These are phyloP conservation scores for Rachicladosporium sp. DNA, from an alignment of 2,329 filamentous ascomycete genomes.

Conservation along the genomic window DNA sequence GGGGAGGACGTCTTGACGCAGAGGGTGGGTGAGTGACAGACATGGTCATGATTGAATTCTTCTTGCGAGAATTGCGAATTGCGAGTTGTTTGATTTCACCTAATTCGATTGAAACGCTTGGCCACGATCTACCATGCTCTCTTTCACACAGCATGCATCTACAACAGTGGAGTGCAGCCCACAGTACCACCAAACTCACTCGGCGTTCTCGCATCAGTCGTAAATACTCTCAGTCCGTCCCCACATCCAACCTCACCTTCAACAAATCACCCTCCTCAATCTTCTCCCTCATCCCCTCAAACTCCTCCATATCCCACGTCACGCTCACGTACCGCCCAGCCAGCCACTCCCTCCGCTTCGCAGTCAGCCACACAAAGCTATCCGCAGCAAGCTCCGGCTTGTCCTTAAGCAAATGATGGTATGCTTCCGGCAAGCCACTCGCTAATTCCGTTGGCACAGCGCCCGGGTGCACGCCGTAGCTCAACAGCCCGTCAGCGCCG, in stretches of 20 bases:
- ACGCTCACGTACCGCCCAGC: constrained; percentile 25
- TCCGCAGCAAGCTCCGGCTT: constrained; percentile 20
- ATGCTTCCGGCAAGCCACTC: constrained; percentile 22
- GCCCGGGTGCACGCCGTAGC: constrained; percentile 36
- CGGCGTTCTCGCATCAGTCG: background rate
- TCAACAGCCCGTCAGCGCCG: constrained; percentile 29
- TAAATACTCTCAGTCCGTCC: constrained; percentile 4
- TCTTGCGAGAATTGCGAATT: too few species aligned
- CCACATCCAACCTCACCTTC: constrained; percentile 20
- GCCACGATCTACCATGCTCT: too few species aligned
- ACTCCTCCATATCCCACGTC: constrained; percentile 30
- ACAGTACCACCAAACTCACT: too few species aligned
- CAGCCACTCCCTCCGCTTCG: constrained; percentile 27
- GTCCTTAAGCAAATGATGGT: constrained; percentile 16
- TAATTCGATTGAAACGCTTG: too few species aligned
- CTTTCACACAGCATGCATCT: too few species aligned
- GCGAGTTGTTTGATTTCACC: too few species aligned
- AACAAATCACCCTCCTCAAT: constrained; percentile 25
- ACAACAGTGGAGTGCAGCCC: too few species aligned
- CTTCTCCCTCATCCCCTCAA: constrained; percentile 22
- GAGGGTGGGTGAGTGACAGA: too few species aligned
- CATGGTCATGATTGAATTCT: too few species aligned
- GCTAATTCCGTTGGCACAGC: constrained; percentile 34
- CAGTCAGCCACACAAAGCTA: constrained; percentile 23
- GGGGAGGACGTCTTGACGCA: too few species aligned